Conservation (phyloP, 169 alveolate genomes). For the Plasmodium relictum region DNA sequence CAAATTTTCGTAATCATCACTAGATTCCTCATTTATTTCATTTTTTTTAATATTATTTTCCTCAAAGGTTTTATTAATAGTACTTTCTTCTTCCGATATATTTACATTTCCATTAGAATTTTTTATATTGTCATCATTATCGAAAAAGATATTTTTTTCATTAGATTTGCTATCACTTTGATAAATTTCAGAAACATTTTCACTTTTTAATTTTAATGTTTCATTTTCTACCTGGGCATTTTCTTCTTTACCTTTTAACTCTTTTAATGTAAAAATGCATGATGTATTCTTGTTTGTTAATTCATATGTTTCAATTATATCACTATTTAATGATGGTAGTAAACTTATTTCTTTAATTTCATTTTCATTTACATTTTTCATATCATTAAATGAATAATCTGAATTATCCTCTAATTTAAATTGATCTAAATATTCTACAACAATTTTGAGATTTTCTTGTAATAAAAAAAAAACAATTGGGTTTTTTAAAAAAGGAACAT, state of each 20-base stretch:
- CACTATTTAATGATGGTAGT: conserved; percentile 17
- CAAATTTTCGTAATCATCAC: background rate
- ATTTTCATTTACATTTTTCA: conserved; percentile 8
- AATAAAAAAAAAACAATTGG: conserved; percentile 67
- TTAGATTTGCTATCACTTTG: conserved; percentile 1
- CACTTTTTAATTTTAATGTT: background rate
- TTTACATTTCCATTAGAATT: too few species aligned
- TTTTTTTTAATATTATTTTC: conserved; percentile 5
- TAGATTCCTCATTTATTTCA: conserved; percentile 2
- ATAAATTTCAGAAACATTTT: conserved; percentile 4
- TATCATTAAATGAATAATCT: background rate
- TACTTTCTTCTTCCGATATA: too few species aligned
- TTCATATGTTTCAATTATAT: conserved; percentile 12
- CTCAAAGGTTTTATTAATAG: background rate
- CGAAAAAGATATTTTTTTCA: background rate
- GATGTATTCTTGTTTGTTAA: too few species aligned
- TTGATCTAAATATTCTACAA: conserved; percentile 72
- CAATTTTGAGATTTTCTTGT: conserved; percentile 64
- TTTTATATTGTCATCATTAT: too few species aligned
- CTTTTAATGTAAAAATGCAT: too few species aligned
- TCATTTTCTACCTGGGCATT: background rate
- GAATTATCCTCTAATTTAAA: conserved; percentile 59
- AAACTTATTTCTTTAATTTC: conserved; percentile 56
- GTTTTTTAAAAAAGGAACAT: conserved; percentile 71
- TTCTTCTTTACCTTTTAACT: background rate